These are phyloP conservation scores for Osmanthus fragrans DNA, from an alignment of 257 asterid genomes.

Conservation along the genomic window DNA sequence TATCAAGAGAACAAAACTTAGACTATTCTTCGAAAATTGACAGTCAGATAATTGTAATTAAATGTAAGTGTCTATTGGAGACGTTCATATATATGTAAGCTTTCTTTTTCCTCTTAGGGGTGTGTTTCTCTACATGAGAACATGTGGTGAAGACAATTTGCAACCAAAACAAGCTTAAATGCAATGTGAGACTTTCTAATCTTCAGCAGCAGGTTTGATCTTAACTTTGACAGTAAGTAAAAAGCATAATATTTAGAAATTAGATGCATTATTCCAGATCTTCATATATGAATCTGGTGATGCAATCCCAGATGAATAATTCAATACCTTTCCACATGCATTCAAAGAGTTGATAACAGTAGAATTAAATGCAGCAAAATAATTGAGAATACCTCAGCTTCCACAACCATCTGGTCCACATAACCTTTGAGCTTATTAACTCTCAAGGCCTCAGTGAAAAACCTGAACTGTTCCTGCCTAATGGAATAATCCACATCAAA, in stretches of 20 bases:
- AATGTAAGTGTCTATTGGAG: neutral
- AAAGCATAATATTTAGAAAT: neutral
- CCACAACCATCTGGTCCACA: constrained; percentile 50
- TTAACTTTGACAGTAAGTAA: neutral
- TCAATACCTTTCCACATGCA: neutral
- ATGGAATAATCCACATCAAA: constrained; percentile 53
- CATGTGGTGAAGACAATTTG: neutral
- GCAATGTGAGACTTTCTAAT: neutral
- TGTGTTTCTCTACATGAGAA: neutral
- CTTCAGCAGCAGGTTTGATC: neutral
- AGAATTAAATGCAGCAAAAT: too few relatives aligned
- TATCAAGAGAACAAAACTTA: neutral
- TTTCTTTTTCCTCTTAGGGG: neutral
- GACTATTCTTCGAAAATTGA: neutral
- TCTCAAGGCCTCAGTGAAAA: constrained; percentile 53
- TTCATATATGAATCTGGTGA: neutral
- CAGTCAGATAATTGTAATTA: neutral
- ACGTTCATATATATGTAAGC: neutral
- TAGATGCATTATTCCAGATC: neutral
- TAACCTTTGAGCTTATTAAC: constrained; percentile 47
- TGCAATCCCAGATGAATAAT: neutral
- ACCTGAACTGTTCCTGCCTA: constrained; percentile 57
- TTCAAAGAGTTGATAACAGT: neutral
- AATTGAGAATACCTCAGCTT: constrained; percentile 42
- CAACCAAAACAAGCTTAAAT: neutral